Base-by-base conservation (phyloP, 2,329 filamentous ascomycete genomes). In the Exutisphaerella laricina region DNA sequence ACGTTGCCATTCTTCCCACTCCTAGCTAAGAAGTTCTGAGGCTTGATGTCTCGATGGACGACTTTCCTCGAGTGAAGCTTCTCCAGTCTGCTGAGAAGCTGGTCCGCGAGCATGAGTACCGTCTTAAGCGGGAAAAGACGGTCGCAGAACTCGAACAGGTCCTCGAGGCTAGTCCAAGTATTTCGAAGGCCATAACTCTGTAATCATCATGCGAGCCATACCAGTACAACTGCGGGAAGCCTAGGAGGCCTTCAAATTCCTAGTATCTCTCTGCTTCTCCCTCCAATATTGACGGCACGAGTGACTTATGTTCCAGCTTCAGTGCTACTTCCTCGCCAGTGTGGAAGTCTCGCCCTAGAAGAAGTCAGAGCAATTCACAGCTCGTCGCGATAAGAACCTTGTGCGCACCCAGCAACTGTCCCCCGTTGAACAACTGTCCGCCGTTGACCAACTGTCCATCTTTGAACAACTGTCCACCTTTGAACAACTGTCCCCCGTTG, bases 111-210 rank as follows among this genome's bases (percentile, higher is more conserved):
- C 38, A 48, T 43, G 8, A 50, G 21, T 5, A 34, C 35, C 4
- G 48, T 50, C 35, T 48, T 48, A 3, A 48, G 34, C 20, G 45
- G 35, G 13, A 50, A 45, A 2, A 14, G 7, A 13, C 25, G 17
- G 17, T 30, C 39, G 34, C 47, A 55, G 41, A 48, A 56, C 29
- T 34, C 43, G 25, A 54, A 50, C 4, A 56, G 32, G 39, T 55
- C 40, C 35, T 55, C 53, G 16, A 56, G 48, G 26, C 45, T 55
- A 44, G 54, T 29, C 50, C 50, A 26, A 56, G 48, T 21, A 56
- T 41, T 28, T 56, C 47, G 36, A 56, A 53, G 26, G 35, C 50
- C 48, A 56, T 55, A 16, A 54, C 39, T 28, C 36, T 49, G 44
- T 48, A 55, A 20, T 55, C 50, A 32, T 48, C 46, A 21, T 54